Evolutionary conservation across 2,329 filamentous ascomycete genomes (phyloP).

Genomic region (Penicillium glabrum): DNA sequence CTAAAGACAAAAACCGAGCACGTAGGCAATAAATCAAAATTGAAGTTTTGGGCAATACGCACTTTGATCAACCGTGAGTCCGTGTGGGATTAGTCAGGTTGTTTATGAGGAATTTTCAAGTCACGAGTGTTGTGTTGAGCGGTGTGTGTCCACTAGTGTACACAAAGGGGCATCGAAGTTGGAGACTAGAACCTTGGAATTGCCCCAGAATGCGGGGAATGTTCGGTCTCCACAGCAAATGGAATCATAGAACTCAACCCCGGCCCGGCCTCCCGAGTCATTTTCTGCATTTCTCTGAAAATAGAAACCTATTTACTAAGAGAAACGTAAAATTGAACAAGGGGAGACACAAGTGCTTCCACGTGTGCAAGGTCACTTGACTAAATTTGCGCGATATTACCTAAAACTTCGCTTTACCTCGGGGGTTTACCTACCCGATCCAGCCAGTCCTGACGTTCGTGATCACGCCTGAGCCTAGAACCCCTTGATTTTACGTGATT

Average conservation of each 20-base stretch:
- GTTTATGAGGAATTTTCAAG: neutral
- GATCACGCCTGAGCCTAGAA: constrained; percentile 5
- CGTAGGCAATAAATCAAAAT: neutral
- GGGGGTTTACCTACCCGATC: neutral
- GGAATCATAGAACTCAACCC: neutral
- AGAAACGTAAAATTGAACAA: neutral
- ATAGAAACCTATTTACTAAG: constrained; percentile 1
- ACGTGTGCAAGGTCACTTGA: constrained; percentile 5
- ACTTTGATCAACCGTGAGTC: neutral
- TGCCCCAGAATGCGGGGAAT: constrained; percentile 13
- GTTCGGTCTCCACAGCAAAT: constrained; percentile 1
- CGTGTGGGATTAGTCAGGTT: neutral
- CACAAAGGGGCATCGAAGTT: neutral
- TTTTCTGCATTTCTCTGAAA: neutral
- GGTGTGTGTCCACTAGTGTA: neutral
- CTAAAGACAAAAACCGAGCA: neutral
- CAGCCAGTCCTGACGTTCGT: neutral
- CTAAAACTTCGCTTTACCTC: constrained; percentile 1
- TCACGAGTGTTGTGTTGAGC: neutral
- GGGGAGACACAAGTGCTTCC: neutral
- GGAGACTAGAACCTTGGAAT: neutral
- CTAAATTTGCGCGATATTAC: constrained; percentile 6
- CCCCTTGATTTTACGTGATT: constrained; percentile 16
- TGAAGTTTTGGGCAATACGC: neutral
- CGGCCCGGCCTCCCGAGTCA: neutral